Evolutionary conservation across 2,329 filamentous ascomycete genomes (phyloP), one percentile per base, ranked within the genome.

Genomic region (Pseudocercospora fuligena): DNA sequence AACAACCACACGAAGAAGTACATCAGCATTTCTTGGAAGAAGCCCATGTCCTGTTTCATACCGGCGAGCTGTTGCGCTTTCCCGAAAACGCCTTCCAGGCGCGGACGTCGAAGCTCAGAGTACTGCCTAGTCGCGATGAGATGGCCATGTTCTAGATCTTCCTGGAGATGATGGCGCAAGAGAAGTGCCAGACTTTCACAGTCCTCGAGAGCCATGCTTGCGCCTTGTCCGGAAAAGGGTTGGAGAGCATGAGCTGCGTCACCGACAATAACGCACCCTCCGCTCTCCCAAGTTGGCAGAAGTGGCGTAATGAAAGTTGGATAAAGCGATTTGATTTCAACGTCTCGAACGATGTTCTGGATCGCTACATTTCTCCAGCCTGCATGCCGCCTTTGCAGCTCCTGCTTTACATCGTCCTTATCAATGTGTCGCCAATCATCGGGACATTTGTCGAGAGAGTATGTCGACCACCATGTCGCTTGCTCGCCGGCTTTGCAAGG

Each of bases 171-270:
- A 46, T 71, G 59, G 5, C 47, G 61, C 11, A 78, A 73, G 3
- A 85, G 75, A 27, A 84, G 66, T 0, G 80, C 75, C 8, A 87
- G 76, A 0, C 80, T 78, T 66, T 85, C 82, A 0, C 79, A 80
- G 74, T 88, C 86, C 72, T 88, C 86, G 5, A 88, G 72, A 0
- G 84, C 86, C 74, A 87, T 85, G 0, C 80, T 83, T 0, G 82
- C 81, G 0, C 86, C 86, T 72, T 88, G 86, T 1, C 86, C 85
- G 0, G 82, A 82, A 5, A 82, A 83, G 0, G 86, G 81, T 4
- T 83, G 82, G 64, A 88, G 77, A 0, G 86, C 84, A 74, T 88
- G 86, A 0, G 85, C 86, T 0, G 86, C 85, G 73, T 88, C 86
- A 2, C 86, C 86, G 2, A 88, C 75, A 1, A 88, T 75, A 4